These are phyloP conservation scores for Heracleum sosnowskyi DNA, from an alignment of 129 eudicot species.

Conservation along the genomic window DNA sequence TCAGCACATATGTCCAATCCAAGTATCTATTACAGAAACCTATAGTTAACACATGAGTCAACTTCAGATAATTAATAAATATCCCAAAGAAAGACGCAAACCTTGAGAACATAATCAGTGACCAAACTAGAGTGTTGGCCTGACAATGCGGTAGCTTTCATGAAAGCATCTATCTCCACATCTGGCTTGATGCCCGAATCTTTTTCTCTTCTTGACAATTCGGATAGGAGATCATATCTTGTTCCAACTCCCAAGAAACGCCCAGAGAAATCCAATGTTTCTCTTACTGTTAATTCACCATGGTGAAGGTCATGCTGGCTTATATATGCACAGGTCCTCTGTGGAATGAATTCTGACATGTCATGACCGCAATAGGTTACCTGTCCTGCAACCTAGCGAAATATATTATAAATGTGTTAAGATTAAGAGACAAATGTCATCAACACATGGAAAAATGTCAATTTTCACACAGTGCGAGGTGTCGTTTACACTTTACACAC, in stretches of 20 bases:
- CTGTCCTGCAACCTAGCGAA: slow-evolving; percentile 21
- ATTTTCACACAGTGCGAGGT: not conserved
- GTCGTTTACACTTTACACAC: slow-evolving; percentile 18
- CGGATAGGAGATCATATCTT: slow-evolving; percentile 49
- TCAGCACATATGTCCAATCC: slow-evolving; percentile 63
- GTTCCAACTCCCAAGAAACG: slow-evolving; percentile 73
- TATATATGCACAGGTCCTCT: slow-evolving; percentile 65
- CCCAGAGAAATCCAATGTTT: slow-evolving; percentile 57
- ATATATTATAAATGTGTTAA: not conserved
- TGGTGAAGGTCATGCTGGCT: slow-evolving; percentile 72
- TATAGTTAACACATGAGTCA: not conserved
- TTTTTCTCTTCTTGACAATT: slow-evolving; percentile 51
- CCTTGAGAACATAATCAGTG: slow-evolving; percentile 71
- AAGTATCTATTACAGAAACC: slow-evolving; percentile 37
- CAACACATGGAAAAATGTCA: not conserved
- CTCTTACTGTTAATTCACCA: slow-evolving; percentile 77
- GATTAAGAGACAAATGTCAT: not conserved
- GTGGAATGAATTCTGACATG: slow-evolving; percentile 59
- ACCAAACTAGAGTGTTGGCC: slow-evolving; percentile 63
- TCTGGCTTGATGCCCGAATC: slow-evolving; percentile 61
- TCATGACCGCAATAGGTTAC: slow-evolving; percentile 62
- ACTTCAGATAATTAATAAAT: not conserved
- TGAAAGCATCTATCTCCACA: slow-evolving; percentile 69
- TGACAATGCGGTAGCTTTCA: slow-evolving; percentile 54
- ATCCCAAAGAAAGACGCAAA: slow-evolving; percentile 4